Base-by-base conservation (phyloP, 2,329 filamentous ascomycete genomes). In the Colletotrichum eremochloae region DNA sequence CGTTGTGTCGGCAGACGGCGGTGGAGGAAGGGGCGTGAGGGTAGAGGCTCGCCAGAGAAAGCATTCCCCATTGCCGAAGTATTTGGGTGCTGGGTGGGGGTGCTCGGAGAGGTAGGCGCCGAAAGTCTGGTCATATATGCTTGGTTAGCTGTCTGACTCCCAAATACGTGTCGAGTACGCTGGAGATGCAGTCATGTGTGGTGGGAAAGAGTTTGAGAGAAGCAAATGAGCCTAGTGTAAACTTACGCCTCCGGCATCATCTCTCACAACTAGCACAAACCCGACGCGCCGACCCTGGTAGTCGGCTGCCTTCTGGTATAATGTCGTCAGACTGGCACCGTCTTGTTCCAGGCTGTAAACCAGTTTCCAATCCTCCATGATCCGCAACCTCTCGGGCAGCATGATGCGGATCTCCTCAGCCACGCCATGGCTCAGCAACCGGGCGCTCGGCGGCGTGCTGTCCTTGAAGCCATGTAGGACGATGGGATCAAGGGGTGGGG, bases 61-160 rank as follows among this genome's bases (percentile, higher is more conserved):
- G 82, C 96, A 98, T 82, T 99, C 96, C 77, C 96, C 96, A 15
- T 94, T 98, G 78, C 96, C 96, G 81, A 94, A 99, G 85, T 97
- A 99, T 75, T 95, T 93, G 2, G 94, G 84, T 1, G 90, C 86
- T 0, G 94, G 94, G 76, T 93, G 93, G 14, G 96, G 95, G 63
- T 93, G 87, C 80, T 99, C 96, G 64, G 94, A 97, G 66, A 98
- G 90, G 81, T 98, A 98, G 65, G 95, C 95, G 79, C 96, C 96
- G 80, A 99, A 99, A 53, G 94, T 88, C 89, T 92, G 74, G 36
- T 53, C 5, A 29, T 29, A 31, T 12, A 42, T 14, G 40, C 14
- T 38, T 9, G 36, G 55, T 74, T 38, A 70, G 70, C 38, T 14
- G 14, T 20, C 11, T 36, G 60, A n/a, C 15, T 18, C 11, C 9